Conservation (phyloP, 306 rosid genomes). For the Quercus ilex region DNA sequence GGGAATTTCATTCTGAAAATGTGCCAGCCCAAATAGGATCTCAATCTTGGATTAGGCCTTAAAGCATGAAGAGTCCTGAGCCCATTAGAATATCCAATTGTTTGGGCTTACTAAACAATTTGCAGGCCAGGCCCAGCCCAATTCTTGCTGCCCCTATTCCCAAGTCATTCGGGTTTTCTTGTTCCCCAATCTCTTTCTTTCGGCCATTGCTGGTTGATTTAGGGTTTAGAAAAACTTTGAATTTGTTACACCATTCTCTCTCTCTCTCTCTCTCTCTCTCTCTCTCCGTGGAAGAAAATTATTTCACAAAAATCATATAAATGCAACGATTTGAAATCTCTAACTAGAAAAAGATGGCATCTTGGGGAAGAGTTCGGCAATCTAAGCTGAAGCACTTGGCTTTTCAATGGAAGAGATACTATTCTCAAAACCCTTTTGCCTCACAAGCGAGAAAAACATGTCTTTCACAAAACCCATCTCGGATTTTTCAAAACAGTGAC, state of each 20-base stretch:
- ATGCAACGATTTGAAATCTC: neutral
- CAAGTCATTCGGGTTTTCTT: neutral
- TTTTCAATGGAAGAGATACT: conserved; percentile 30
- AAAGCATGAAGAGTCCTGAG: neutral
- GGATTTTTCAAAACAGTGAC: conserved; percentile 14
- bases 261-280: too few species aligned
- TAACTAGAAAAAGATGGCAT: conserved; percentile 41
- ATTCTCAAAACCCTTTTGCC: conserved; percentile 28
- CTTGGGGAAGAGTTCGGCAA: conserved; percentile 45
- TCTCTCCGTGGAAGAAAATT: neutral
- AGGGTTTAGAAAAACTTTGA: too few species aligned
- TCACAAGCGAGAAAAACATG: conserved; percentile 19
- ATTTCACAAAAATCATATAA: neutral
- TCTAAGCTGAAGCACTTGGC: conserved; percentile 36
- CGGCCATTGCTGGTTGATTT: too few species aligned
- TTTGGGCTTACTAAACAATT: neutral
- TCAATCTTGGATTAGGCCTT: too few species aligned
- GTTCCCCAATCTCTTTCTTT: neutral
- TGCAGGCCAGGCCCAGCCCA: neutral
- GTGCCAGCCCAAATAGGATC: too few species aligned
- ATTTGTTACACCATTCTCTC: neutral
- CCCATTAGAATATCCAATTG: neutral
- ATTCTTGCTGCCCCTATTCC: too few species aligned
- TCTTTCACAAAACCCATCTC: conserved; percentile 15
- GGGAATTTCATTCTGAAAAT: too few species aligned